Evolutionary conservation across 169 alveolate genomes (phyloP).

Genomic region (Cyclospora cayetanensis): DNA sequence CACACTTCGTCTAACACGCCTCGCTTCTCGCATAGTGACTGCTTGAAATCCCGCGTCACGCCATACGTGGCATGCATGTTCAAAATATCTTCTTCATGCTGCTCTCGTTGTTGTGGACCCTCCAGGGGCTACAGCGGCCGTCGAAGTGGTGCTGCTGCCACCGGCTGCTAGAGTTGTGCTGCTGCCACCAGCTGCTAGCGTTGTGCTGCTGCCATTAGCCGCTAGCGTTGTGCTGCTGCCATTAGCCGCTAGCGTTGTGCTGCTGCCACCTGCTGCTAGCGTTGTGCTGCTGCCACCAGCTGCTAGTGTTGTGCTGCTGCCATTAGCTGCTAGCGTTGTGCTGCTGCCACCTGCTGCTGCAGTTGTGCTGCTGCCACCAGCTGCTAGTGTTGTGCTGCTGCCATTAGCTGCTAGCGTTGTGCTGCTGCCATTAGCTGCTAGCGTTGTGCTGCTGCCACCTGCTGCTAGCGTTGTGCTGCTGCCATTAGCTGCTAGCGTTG

Average conservation of each 20-base stretch:
- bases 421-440: neutral
- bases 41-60: too few species aligned
- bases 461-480: conserved; percentile 1
- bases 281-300: neutral
- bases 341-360: neutral
- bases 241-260: neutral
- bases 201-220: neutral
- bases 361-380: neutral
- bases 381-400: neutral
- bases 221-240: neutral
- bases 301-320: conserved; percentile 24
- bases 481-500: too few species aligned
- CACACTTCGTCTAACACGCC: too few species aligned
- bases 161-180: conserved; percentile 2
- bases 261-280: neutral
- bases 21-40: too few species aligned
- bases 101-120: neutral
- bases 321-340: neutral
- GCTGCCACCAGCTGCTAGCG: neutral
- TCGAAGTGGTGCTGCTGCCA: conserved; percentile 24
- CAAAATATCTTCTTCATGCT: too few species aligned
- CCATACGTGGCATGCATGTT: too few species aligned
- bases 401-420: too few species aligned
- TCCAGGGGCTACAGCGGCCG: neutral
- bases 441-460: neutral